Evolutionary conservation across 495 filamentous ascomycete genomes (phyloP), one percentile per base, ranked within the genome.

Genomic region (Alectoria sarmentosa): DNA sequence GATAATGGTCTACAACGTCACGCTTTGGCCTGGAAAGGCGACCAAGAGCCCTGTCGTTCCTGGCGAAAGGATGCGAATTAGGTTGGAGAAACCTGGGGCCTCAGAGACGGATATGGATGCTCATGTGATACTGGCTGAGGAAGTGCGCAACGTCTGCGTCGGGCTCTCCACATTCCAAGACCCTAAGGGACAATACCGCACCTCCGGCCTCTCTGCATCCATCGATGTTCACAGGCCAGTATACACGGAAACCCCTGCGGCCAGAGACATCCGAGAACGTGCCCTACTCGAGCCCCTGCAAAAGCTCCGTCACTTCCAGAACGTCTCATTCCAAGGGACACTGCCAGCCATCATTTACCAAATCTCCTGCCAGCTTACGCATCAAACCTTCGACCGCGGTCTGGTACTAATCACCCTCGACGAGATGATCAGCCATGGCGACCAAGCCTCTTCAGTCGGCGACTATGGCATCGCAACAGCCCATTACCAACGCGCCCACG

Each of bases 1-100:
- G 9, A 42, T 34, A 7, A 42, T 42, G 61, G 1, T 67, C 23
- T 61, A 64, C 44, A 49, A 49, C 5, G 39, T 64, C 28, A 28
- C 5, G n/a, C 21, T 64, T 11, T 64, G 62, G 62, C 62, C 62
- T 21, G 62, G 39, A 11, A 64, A 64, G 23, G 56, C 30, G 28
- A 48, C 6, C 26, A 49, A 59, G 36, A 28, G 4, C 30, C 52
- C 44, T 37, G 26, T 58, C 26, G 62, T 64, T n/a, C 62, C 62
- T 14, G 56, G 56, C 5, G 55, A 64, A 55, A 59, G 28, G 34
- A 64, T 64, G 55, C 54, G 55, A 5, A 59, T 64, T 17, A 36
- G 14, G 28, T 38, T 64, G 4, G 28, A 19, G n/a, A 63, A 15
- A 41, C 11, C 38, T 19, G 6, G 32, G 55, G 39, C 21, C 41